Conservation (phyloP, 2,329 filamentous ascomycete species). For the Epichloe typhina region DNA sequence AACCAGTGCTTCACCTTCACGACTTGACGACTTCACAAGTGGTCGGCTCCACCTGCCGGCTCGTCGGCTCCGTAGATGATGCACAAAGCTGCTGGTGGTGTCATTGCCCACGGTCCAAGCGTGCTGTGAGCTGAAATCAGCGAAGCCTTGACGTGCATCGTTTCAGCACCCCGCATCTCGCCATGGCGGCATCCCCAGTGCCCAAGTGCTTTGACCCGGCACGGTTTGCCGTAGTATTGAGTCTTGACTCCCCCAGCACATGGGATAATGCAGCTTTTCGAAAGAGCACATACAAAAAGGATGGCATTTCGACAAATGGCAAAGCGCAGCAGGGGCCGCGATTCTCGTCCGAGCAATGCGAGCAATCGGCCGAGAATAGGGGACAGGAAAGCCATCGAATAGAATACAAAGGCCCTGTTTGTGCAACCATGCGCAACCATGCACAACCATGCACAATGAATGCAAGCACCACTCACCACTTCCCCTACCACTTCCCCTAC, state of each 20-base stretch:
- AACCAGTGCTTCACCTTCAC: too few species aligned
- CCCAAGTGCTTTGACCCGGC: constrained; percentile 1
- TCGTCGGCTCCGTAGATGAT: neutral
- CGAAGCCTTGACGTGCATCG: too few species aligned
- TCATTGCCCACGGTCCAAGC: too few species aligned
- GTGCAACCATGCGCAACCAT: too few species aligned
- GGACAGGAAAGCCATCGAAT: neutral
- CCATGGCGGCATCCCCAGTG: too few species aligned
- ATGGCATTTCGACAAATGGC: neutral
- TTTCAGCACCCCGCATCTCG: too few species aligned
- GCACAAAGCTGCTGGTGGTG: too few species aligned
- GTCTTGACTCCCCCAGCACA: too few species aligned
- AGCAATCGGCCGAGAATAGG: neutral
- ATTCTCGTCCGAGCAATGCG: neutral
- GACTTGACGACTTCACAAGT: neutral
- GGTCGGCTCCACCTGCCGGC: neutral
- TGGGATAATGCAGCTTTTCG: too few species aligned
- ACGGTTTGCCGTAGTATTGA: neutral
- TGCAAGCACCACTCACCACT: neutral
- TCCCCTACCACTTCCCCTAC: neutral
- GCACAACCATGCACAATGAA: too few species aligned
- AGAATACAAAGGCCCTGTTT: neutral
- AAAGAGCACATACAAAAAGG: neutral
- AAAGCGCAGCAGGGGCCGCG: neutral
- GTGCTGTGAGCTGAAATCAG: too few species aligned